Evolutionary conservation across 148 eudicot genomes (phyloP).

Genomic region (Arctostaphylos glauca): DNA sequence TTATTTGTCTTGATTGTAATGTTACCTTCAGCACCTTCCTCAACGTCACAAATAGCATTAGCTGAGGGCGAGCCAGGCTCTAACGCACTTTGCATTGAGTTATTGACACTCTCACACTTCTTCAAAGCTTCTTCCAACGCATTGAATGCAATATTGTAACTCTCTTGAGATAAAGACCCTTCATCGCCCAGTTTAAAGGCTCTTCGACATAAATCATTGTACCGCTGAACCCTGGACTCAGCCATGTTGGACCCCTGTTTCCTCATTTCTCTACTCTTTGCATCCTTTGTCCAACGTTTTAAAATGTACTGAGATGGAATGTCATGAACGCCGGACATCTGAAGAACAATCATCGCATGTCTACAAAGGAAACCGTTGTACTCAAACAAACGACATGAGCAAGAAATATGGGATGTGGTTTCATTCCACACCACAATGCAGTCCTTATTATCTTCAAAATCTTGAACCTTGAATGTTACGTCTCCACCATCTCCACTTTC

Average conservation of each 20-base stretch:
- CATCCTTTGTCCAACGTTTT: conserved; percentile 2
- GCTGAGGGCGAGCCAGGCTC: conserved; percentile 18
- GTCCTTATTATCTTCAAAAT: background rate
- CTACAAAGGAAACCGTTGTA: conserved; percentile 5
- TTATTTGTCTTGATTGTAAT: conserved; percentile 13
- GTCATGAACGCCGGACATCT: background rate
- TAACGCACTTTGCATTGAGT: conserved; percentile 15
- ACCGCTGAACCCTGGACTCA: background rate
- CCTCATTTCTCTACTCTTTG: background rate
- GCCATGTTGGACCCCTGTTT: background rate
- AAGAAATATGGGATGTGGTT: background rate
- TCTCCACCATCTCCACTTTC: background rate
- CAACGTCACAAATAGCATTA: conserved; percentile 14
- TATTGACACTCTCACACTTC: conserved; percentile 23
- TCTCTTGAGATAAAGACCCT: conserved; percentile 29
- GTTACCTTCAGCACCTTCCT: conserved; percentile 11
- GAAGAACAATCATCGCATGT: conserved; percentile 2
- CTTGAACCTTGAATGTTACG: background rate
- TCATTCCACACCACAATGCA: background rate
- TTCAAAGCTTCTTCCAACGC: conserved; percentile 28
- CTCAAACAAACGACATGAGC: conserved; percentile 3
- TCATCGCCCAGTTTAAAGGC: conserved; percentile 24
- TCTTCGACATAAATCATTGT: conserved; percentile 26
- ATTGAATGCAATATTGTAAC: conserved; percentile 23
- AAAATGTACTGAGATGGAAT: background rate